These are phyloP conservation scores for Penicillium freii DNA, from an alignment of 2,329 filamentous ascomycete genomes.

Conservation along the genomic window DNA sequence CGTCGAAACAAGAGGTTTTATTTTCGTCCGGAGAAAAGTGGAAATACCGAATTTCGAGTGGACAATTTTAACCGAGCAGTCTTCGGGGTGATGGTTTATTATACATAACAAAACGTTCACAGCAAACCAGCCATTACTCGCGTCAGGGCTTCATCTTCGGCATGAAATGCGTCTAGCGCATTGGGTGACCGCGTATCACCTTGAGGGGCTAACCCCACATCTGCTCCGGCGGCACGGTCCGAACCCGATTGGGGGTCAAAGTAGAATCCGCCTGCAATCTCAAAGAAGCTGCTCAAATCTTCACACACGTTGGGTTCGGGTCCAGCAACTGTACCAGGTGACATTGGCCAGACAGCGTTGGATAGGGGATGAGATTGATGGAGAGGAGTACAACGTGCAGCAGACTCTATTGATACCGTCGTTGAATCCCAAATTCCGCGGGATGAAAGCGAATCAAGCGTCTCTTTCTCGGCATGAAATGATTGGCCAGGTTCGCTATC, in stretches of 20 bases:
- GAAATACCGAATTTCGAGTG: neutral
- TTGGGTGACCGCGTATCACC: conserved; percentile 7
- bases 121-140: conserved; percentile 36
- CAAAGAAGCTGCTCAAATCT: conserved; percentile 60
- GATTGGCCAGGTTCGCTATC: conserved; percentile 3
- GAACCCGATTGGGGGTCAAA: conserved; percentile 22
- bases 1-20: no score
- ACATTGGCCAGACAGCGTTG: conserved; percentile 18
- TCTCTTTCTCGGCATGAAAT: neutral
- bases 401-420: conserved; percentile 5
- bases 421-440: neutral
- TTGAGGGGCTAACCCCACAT: conserved; percentile 10
- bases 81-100: no score
- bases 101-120: conserved; percentile 11
- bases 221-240: conserved; percentile 9
- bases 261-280: conserved; percentile 54
- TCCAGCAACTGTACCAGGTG: conserved; percentile 11
- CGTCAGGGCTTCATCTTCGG: conserved; percentile 37
- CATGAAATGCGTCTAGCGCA: conserved; percentile 32
- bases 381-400: neutral
- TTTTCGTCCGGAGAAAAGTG: no score
- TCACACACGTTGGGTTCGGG: conserved; percentile 34
- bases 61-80: neutral
- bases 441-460: no score
- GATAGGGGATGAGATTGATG: conserved; percentile 7